Conservation (phyloP, 441 rosid genomes). For the Gossypium gossypioides region DNA sequence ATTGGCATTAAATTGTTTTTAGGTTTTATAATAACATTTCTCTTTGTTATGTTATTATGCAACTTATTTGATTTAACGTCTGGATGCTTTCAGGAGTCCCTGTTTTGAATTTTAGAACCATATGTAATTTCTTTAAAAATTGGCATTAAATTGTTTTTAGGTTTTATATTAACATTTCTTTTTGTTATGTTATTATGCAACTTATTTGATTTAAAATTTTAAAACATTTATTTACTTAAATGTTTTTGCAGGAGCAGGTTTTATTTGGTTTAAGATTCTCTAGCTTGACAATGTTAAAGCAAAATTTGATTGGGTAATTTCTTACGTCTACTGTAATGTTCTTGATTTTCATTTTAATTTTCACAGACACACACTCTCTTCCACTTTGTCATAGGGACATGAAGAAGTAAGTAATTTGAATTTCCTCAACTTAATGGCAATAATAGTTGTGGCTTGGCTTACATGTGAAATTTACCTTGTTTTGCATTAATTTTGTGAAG, state of each 20-base stretch:
- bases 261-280: conserved; percentile 67
- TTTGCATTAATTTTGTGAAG: neutral
- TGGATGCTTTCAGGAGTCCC: neutral
- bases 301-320: conserved; percentile 64
- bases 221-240: neutral
- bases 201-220: neutral
- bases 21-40: neutral
- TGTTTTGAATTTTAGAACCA: neutral
- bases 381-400: neutral
- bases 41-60: neutral
- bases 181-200: neutral
- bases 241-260: conserved; percentile 39
- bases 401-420: neutral
- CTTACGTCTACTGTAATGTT: conserved; percentile 19
- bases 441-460: neutral
- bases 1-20: neutral
- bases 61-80: neutral
- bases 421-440: neutral
- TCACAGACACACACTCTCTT: neutral
- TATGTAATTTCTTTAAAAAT: neutral
- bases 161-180: neutral
- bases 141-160: neutral
- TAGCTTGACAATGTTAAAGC: conserved; percentile 73
- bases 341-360: neutral
- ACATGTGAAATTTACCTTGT: neutral